Conservation (phyloP, 139 green algal species). For the Tetradesmus obliquus region DNA sequence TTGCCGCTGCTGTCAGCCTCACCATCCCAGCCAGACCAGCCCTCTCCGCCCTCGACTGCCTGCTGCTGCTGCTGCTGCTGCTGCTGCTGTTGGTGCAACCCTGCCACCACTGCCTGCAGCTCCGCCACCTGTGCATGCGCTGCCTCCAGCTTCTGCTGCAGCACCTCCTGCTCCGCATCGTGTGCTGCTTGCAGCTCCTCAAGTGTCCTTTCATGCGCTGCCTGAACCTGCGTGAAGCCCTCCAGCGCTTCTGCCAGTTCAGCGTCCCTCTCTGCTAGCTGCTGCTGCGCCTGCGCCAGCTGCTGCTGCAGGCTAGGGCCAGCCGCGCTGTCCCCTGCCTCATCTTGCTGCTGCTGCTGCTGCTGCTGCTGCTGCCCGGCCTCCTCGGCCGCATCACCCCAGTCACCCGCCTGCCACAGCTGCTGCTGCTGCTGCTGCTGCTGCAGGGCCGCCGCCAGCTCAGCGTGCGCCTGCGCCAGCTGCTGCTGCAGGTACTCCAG, state of each 20-base stretch:
- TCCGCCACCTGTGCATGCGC: background rate
- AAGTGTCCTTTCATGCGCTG: background rate
- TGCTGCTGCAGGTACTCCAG: background rate
- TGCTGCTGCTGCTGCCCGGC: background rate
- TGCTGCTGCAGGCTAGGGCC: background rate
- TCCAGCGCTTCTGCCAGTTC: background rate
- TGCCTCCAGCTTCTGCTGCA: background rate
- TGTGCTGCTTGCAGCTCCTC: background rate
- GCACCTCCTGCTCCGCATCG: background rate
- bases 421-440: slow-evolving; percentile 35
- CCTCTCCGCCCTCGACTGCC: background rate
- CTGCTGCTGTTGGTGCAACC: background rate
- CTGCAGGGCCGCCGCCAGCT: background rate
- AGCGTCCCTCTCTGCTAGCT: background rate
- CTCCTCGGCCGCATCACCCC: background rate
- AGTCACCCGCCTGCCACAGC: background rate
- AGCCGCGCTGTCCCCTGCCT: background rate
- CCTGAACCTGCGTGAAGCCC: background rate
- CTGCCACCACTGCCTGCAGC: background rate
- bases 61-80: slow-evolving; percentile 6
- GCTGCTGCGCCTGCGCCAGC: background rate
- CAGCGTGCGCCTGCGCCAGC: background rate
- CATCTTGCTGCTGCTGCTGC: background rate
- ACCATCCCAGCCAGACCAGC: background rate
- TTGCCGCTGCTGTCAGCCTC: background rate